A percentile compares a stretch with the other conserved stretches of the same genome.
Evolutionary conservation across 257 asterid species (phyloP).

Genomic region (Haberlea rhodopensis): DNA sequence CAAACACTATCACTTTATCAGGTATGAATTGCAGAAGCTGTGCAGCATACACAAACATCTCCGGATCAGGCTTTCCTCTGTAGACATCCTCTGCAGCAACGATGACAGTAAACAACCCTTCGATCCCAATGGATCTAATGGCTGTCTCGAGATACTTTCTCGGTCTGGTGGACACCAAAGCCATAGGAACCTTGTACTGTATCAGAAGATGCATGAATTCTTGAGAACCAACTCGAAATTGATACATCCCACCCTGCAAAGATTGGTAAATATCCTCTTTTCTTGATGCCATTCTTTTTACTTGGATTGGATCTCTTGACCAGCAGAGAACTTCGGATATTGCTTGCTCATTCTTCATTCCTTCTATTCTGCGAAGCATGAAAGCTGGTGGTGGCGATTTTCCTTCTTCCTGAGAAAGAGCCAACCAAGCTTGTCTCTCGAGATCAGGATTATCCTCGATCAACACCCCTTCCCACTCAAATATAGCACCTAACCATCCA

Average conservation of each 20-base stretch:
- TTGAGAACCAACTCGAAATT: constrained; percentile 77
- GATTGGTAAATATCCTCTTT: constrained; percentile 82
- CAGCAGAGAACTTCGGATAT: constrained; percentile 95
- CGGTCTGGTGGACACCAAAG: constrained; percentile 83
- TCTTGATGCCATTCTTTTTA: constrained; percentile 62
- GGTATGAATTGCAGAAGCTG: constrained; percentile 77
- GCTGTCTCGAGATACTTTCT: constrained; percentile 70
- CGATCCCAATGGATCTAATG: constrained; percentile 56
- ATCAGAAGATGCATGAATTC: constrained; percentile 59
- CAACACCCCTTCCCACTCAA: constrained; percentile 94
- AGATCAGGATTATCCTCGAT: constrained; percentile 81
- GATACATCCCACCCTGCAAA: constrained; percentile 71
- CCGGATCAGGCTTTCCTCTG: constrained; percentile 95
- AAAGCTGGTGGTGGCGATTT: constrained; percentile 76
- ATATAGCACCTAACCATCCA: constrained; percentile 92
- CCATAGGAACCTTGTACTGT: constrained; percentile 85
- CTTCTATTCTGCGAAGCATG: constrained; percentile 71
- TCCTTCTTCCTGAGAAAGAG: constrained; percentile 77
- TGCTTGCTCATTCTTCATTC: constrained; percentile 97
- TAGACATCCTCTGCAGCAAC: constrained; percentile 86
- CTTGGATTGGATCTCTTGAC: constrained; percentile 71
- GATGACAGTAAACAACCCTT: constrained; percentile 61
- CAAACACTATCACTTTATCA: constrained; percentile 82
- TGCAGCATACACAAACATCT: constrained; percentile 89
- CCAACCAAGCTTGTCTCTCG: constrained; percentile 86